These are phyloP conservation scores for Aspergillus neoniger DNA, from an alignment of 2,329 filamentous ascomycete genomes.

Conservation along the genomic window DNA sequence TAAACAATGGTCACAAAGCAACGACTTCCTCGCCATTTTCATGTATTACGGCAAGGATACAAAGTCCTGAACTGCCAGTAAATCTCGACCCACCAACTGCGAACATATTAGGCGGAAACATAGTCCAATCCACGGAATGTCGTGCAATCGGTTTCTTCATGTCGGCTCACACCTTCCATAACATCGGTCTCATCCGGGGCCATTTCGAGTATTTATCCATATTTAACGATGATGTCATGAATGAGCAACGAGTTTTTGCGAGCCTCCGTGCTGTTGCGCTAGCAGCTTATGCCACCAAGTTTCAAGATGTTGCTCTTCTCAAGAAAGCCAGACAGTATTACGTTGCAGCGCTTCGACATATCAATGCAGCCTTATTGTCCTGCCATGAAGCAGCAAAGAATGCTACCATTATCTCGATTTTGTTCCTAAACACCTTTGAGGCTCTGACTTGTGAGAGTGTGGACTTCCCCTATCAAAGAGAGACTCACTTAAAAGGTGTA, in stretches of 20 bases:
- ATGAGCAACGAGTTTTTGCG: not conserved
- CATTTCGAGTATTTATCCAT: slow-evolving; percentile 17
- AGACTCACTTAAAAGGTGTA: slow-evolving; percentile 16
- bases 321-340: slow-evolving; percentile 13
- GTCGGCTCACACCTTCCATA: slow-evolving; percentile 13
- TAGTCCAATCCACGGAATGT: not conserved
- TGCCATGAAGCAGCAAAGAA: slow-evolving; percentile 1
- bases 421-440: slow-evolving; percentile 17
- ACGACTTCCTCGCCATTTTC: no score
- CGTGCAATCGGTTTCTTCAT: slow-evolving; percentile 17
- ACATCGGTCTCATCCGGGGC: slow-evolving; percentile 13
- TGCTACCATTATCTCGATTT: slow-evolving; percentile 14
- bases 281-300: slow-evolving; percentile 15
- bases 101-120: not conserved
- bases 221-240: not conserved
- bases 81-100: not conserved
- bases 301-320: slow-evolving; percentile 8
- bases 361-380: slow-evolving; percentile 2
- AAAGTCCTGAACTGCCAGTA: not conserved
- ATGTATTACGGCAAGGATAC: no score
- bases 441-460: slow-evolving; percentile 10
- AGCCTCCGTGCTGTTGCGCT: slow-evolving; percentile 17
- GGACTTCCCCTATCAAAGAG: slow-evolving; percentile 4
- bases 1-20: not conserved
- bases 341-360: slow-evolving; percentile 9